Conservation (phyloP, 2,329 filamentous ascomycete genomes). For the Colletotrichum gigasporum region DNA sequence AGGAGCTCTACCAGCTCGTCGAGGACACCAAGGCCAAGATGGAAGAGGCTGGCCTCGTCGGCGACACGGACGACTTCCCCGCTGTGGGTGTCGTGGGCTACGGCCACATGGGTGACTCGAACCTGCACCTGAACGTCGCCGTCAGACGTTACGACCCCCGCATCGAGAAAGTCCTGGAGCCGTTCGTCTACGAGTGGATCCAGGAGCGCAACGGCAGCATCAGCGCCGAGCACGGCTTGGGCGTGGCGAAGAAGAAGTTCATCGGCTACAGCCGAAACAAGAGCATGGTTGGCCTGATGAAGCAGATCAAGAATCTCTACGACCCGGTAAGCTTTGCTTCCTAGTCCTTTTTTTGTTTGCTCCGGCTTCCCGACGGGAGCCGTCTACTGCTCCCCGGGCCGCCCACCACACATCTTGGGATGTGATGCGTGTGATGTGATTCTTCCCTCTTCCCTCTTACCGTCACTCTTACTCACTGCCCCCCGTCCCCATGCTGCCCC, state of each 20-base stretch:
- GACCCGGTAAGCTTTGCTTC: constrained; percentile 77
- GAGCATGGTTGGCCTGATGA: constrained; percentile 91
- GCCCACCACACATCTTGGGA: no score
- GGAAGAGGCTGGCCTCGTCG: constrained; percentile 77
- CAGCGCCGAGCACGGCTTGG: constrained; percentile 94
- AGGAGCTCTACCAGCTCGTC: constrained; percentile 88
- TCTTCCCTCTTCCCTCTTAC: not conserved
- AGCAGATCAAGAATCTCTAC: constrained; percentile 91
- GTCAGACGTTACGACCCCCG: constrained; percentile 84
- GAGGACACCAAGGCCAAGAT: constrained; percentile 83
- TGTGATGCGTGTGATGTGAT: no score
- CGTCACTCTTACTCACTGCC: not conserved
- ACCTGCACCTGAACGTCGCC: constrained; percentile 91
- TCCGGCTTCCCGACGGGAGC: constrained; percentile 9
- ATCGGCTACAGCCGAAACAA: constrained; percentile 92
- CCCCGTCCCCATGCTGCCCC: not conserved
- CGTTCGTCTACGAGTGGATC: constrained; percentile 98
- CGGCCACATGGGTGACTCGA: constrained; percentile 97
- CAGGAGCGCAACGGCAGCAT: constrained; percentile 88
- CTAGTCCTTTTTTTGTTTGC: not conserved
- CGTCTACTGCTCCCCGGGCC: no score
- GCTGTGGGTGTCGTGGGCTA: constrained; percentile 94
- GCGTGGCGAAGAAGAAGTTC: constrained; percentile 94
- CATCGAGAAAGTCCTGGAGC: constrained; percentile 89
- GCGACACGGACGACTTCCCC: constrained; percentile 78